Conservation (phyloP, 768 basidiomycete genomes). For the Hygrophoropsis aurantiaca region DNA sequence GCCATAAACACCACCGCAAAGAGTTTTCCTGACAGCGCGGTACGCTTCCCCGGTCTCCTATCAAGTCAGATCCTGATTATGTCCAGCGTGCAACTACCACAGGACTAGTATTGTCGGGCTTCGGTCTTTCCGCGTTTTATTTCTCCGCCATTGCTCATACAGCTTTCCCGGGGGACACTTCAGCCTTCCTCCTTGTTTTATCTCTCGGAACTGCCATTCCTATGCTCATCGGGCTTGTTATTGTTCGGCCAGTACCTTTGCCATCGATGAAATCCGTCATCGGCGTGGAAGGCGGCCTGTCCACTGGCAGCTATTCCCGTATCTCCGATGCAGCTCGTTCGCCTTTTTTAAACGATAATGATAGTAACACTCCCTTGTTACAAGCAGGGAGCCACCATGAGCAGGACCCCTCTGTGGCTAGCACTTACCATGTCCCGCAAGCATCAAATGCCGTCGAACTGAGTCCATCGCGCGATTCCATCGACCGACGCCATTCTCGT, state of each 20-base stretch:
- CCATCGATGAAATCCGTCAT: slow-evolving; percentile 31
- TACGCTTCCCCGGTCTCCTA: slow-evolving; percentile 31
- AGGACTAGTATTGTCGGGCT: slow-evolving; percentile 80
- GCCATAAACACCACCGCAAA: slow-evolving; percentile 82
- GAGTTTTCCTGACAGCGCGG: slow-evolving; percentile 70
- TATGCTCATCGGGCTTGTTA: slow-evolving; percentile 75
- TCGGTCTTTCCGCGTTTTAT: slow-evolving; percentile 88
- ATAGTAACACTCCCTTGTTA: slow-evolving; percentile 25
- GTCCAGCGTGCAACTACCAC: slow-evolving; percentile 71
- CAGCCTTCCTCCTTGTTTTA: slow-evolving; percentile 72
- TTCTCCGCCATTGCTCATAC: slow-evolving; percentile 77
- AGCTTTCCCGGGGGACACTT: slow-evolving; percentile 76
- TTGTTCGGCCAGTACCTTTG: slow-evolving; percentile 69
- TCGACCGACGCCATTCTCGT: slow-evolving; percentile 1
- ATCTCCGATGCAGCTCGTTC: slow-evolving; percentile 15
- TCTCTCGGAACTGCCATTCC: slow-evolving; percentile 77
- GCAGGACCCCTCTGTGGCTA: slow-evolving; percentile 5
- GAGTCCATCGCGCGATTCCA: slow-evolving; percentile 16
- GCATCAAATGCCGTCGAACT: slow-evolving; percentile 19
- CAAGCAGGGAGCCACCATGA: slow-evolving; percentile 19
- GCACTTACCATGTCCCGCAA: slow-evolving; percentile 21
- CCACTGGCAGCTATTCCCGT: slow-evolving; percentile 18
- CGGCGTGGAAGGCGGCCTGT: slow-evolving; percentile 18
- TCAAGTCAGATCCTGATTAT: neutral
- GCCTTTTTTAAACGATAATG: slow-evolving; percentile 24